Evolutionary conservation across 352 stramenopile species (phyloP).

Genomic region (Elongisporangium prolatum): DNA sequence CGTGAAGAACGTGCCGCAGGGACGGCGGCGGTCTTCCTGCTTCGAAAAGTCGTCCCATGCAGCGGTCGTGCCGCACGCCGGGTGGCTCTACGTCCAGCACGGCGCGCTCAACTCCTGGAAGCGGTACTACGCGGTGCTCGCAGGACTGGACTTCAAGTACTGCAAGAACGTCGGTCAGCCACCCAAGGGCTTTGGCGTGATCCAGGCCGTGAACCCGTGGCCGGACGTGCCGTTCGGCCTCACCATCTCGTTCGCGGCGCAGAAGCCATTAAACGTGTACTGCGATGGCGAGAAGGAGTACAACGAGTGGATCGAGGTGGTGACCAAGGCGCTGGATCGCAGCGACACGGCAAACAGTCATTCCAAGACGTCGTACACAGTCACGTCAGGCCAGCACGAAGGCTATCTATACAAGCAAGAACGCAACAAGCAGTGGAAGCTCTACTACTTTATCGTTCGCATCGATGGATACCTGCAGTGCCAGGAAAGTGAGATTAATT

Average conservation of each 20-base stretch:
- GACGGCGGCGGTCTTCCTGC: slow-evolving; percentile 32
- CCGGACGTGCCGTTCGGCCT: slow-evolving; percentile 44
- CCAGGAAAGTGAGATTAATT: slow-evolving; percentile 29
- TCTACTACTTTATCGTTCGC: slow-evolving; percentile 55
- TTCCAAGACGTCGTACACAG: slow-evolving; percentile 69
- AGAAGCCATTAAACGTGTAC: slow-evolving; percentile 37
- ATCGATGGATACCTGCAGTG: slow-evolving; percentile 75
- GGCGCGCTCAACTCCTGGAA: slow-evolving; percentile 68
- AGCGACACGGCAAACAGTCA: slow-evolving; percentile 41
- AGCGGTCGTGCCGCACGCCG: slow-evolving; percentile 52
- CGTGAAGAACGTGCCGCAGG: slow-evolving; percentile 6
- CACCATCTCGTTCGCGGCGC: slow-evolving; percentile 43
- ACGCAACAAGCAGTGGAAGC: slow-evolving; percentile 46
- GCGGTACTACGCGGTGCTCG: slow-evolving; percentile 62
- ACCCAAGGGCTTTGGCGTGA: slow-evolving; percentile 60
- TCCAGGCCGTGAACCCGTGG: slow-evolving; percentile 39
- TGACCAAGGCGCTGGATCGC: slow-evolving; percentile 53
- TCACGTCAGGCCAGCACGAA: slow-evolving; percentile 58
- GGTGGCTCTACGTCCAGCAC: slow-evolving; percentile 63
- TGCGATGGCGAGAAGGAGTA: slow-evolving; percentile 38
- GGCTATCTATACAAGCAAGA: slow-evolving; percentile 68
- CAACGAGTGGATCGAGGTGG: slow-evolving; percentile 40
- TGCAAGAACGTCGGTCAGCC: slow-evolving; percentile 52
- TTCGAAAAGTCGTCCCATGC: slow-evolving; percentile 59
- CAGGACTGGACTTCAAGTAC: slow-evolving; percentile 73